Conservation (phyloP, 148 eudicot species). For the Salicornia ramosissima region DNA sequence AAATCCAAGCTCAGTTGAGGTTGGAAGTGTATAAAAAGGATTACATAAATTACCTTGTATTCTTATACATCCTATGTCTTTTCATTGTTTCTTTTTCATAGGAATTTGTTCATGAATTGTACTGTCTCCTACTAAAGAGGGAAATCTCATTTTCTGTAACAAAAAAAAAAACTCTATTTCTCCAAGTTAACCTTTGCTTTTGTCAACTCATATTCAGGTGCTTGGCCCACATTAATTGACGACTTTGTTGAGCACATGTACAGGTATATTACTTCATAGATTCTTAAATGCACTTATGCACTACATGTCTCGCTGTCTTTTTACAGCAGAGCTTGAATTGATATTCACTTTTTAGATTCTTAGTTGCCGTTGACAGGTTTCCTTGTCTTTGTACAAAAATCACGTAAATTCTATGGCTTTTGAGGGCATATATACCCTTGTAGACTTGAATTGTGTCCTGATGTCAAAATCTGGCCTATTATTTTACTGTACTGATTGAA, state of each 20-base stretch:
- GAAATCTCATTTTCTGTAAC: not conserved
- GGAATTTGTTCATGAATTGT: not conserved
- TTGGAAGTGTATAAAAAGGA: not conserved
- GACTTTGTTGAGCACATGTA: slow-evolving; percentile 94
- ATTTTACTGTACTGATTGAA: not conserved
- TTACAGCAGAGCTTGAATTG: slow-evolving; percentile 22
- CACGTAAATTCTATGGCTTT: not conserved
- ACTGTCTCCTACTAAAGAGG: not conserved
- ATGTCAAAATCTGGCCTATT: not conserved
- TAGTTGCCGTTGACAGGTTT: not conserved
- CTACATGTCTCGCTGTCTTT: not conserved
- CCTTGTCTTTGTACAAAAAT: not conserved
- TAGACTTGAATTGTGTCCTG: not conserved
- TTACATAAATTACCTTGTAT: not conserved
- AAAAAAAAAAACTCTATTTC: not conserved
- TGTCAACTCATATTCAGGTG: slow-evolving; percentile 44
- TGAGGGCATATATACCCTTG: not conserved
- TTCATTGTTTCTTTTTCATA: not conserved
- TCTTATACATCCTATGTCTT: not conserved
- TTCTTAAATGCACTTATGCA: not conserved
- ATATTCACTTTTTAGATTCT: not conserved
- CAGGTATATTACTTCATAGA: slow-evolving; percentile 31
- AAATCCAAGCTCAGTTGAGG: not conserved
- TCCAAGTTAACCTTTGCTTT: not conserved
- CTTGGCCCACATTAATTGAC: slow-evolving; percentile 90